Evolutionary conservation across 495 filamentous ascomycete genomes (phyloP), one percentile per base, ranked within the genome.

Genomic region (Sordaria brevicollis): DNA sequence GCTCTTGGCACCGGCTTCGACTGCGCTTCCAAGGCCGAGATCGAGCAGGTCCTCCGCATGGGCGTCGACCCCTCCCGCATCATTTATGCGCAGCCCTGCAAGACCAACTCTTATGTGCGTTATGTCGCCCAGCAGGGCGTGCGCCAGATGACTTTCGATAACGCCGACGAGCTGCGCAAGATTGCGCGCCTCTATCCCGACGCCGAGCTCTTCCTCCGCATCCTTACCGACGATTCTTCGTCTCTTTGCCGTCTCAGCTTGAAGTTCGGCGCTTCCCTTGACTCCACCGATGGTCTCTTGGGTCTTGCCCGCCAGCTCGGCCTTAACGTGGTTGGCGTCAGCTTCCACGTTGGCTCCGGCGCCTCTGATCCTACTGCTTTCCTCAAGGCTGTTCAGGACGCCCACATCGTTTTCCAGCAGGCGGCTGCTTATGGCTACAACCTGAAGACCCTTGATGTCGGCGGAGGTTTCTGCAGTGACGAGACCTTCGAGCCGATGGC

Each of bases 121-220:
- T 96, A 92, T 75, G 94, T 94, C 67, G 87, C 89, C 69, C 86
- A 89, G 77, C 79, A 90, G 68, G 91, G 89, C 70, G 94, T 99
- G 75, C 96, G 92, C 83, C 93, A 97, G 84, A 98, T 99, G 93
- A 98, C 95, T 11, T 97, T 98, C 75, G 95, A 99, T 84, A 97
- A 98, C 74, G 89, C 93, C 72, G 95, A 98, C 76, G 96, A 99
- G 83, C 87, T 99, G 37, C 92, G 94, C 87, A 98, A 99, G 86
- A 95, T 96, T 81, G 94, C 96, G 78, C 88, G 91, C 72, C 86
- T 92, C 71, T 97, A 87, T 76, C 96, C 95, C 11, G 89, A 88
- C 29, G 95, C 95, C 37, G 92, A 97, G 81, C 88, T 98, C 15
- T 93, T 91, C 82, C 86, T 99, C 37, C 93, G 95, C 71, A 97